phyloP scores from a whole-genome alignment of 257 asterid species.

The Fraxinus cuspidata region DNA sequence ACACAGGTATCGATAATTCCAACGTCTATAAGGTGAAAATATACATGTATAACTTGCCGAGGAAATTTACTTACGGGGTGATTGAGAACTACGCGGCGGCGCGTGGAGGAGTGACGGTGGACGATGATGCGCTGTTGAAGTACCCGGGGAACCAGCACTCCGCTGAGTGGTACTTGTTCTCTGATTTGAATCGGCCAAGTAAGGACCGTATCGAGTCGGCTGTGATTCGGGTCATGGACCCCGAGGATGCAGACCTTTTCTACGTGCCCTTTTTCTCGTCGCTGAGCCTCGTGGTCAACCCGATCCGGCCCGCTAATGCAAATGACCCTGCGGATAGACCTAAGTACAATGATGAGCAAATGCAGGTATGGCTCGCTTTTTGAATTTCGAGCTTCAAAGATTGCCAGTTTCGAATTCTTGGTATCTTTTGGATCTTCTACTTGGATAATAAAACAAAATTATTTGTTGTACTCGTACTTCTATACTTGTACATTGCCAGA shows the following conservation, averaged over 20 bases:
- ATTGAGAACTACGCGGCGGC: conserved; percentile 84
- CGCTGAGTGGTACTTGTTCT: conserved; percentile 89
- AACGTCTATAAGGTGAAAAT: conserved; percentile 36
- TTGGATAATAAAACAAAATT: not conserved
- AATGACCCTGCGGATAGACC: conserved; percentile 32
- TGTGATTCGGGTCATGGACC: conserved; percentile 62
- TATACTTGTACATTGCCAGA: not conserved
- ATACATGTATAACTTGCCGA: conserved; percentile 80
- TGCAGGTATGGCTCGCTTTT: conserved; percentile 55
- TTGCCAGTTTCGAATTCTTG: not conserved
- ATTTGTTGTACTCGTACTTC: not conserved
- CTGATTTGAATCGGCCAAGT: conserved; percentile 57
- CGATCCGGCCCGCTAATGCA: conserved; percentile 51
- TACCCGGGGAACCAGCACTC: conserved; percentile 97
- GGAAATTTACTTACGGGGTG: conserved; percentile 85
- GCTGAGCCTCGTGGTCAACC: conserved; percentile 80
- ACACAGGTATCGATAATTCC: not conserved
- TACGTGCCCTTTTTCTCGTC: conserved; percentile 95
- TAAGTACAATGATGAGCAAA: conserved; percentile 72
- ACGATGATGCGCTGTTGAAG: conserved; percentile 57
- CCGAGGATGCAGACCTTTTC: conserved; percentile 83
- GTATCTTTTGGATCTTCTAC: not conserved
- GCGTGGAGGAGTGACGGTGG: conserved; percentile 52
- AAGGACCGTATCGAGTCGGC: conserved; percentile 47
- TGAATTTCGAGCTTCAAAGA: not conserved